A percentile compares a stretch with the other conserved stretches of the same genome.
Evolutionary conservation across 2,329 filamentous ascomycete species (phyloP).

Genomic region (Ceratocystiopsis brevicomis): DNA sequence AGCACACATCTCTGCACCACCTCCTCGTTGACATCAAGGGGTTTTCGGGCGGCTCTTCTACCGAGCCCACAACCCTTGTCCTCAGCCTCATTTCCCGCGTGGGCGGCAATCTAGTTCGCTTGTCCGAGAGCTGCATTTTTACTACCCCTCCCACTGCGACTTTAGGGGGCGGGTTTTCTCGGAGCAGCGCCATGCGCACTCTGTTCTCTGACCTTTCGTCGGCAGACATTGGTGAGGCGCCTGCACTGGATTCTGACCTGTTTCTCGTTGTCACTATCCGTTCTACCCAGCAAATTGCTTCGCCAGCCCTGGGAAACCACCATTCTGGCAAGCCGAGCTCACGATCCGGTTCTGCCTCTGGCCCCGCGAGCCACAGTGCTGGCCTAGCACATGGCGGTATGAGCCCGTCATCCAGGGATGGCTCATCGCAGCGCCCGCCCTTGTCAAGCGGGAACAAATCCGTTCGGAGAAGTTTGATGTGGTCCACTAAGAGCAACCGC

Average conservation of each 20-base stretch:
- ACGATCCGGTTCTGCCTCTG: slow-evolving; percentile 28
- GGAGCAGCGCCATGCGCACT: slow-evolving; percentile 55
- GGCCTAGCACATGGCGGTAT: slow-evolving; percentile 1
- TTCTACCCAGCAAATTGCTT: slow-evolving; percentile 31
- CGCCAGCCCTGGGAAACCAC: too few relatives aligned
- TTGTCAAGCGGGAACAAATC: slow-evolving; percentile 31
- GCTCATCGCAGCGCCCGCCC: slow-evolving; percentile 22
- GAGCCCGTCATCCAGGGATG: slow-evolving; percentile 20
- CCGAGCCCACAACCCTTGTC: slow-evolving; percentile 57
- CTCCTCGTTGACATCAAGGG: slow-evolving; percentile 68
- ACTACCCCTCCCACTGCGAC: slow-evolving; percentile 58
- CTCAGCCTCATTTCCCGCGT: slow-evolving; percentile 61
- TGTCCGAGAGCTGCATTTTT: slow-evolving; percentile 72
- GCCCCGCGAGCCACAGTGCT: slow-evolving; percentile 17
- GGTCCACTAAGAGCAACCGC: slow-evolving; percentile 40
- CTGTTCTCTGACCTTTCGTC: slow-evolving; percentile 75
- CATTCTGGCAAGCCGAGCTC: slow-evolving; percentile 27
- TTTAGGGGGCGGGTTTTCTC: slow-evolving; percentile 22
- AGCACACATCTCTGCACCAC: slow-evolving; percentile 59
- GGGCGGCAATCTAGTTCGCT: slow-evolving; percentile 39
- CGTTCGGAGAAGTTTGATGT: slow-evolving; percentile 49
- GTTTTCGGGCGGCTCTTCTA: slow-evolving; percentile 50
- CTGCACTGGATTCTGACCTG: slow-evolving; percentile 49
- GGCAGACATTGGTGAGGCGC: slow-evolving; percentile 46
- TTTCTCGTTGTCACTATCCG: slow-evolving; percentile 73